Evolutionary conservation across 2,329 filamentous ascomycete species (phyloP).

Genomic region (Hysterium pulicare): DNA sequence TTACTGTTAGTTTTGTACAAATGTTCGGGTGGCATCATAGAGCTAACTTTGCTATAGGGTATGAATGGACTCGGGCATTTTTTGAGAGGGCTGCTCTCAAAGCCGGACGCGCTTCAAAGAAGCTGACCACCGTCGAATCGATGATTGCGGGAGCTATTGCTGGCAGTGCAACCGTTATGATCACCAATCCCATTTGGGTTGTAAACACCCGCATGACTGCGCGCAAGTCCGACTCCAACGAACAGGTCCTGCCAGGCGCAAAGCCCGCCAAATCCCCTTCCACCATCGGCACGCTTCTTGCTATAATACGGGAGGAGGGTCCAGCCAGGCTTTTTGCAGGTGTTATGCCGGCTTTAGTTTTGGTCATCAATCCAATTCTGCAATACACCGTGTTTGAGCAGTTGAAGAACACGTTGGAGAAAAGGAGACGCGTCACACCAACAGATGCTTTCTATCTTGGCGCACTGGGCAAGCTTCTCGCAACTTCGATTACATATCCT

Average conservation of each 20-base stretch:
- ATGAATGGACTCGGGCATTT: slow-evolving; percentile 89
- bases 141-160: slow-evolving; percentile 95
- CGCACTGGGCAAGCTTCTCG: slow-evolving; percentile 89
- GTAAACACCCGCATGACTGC: slow-evolving; percentile 98
- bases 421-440: slow-evolving; percentile 71
- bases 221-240: slow-evolving; percentile 59
- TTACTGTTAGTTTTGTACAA: slow-evolving; percentile 62
- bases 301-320: slow-evolving; percentile 80
- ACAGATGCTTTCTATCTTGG: slow-evolving; percentile 87
- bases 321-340: slow-evolving; percentile 83
- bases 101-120: slow-evolving; percentile 69
- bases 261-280: slow-evolving; percentile 58
- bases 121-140: slow-evolving; percentile 85
- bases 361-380: slow-evolving; percentile 97
- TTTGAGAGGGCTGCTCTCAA: slow-evolving; percentile 76
- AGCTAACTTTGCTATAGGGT: slow-evolving; percentile 53
- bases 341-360: slow-evolving; percentile 84
- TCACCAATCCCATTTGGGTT: slow-evolving; percentile 99
- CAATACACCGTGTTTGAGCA: slow-evolving; percentile 99
- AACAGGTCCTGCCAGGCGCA: slow-evolving; percentile 38
- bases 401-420: slow-evolving; percentile 88
- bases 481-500: slow-evolving; percentile 91
- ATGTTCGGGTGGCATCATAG: neutral
- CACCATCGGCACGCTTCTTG: slow-evolving; percentile 76
- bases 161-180: slow-evolving; percentile 86